Conservation (phyloP, 805 yeast genomes). For the Wickerhamomyces hampshirensis region DNA sequence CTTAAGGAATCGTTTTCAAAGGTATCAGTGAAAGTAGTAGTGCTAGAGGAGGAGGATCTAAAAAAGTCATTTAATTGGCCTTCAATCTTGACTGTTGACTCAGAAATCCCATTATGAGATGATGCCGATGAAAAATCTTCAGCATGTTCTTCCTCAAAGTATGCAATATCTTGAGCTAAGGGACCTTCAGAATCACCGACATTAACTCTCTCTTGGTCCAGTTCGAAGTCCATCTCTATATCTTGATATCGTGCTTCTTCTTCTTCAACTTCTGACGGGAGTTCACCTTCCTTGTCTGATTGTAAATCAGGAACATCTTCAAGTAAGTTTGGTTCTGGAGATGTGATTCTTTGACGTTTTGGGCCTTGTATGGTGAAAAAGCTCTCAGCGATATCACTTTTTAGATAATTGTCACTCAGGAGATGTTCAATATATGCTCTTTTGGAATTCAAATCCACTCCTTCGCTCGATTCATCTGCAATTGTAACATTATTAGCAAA, state of each 20-base stretch:
- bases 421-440: constrained; percentile 16
- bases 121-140: constrained; percentile 12
- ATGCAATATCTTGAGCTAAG: constrained; percentile 7
- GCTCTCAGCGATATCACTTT: constrained; percentile 13
- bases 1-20: constrained; percentile 26
- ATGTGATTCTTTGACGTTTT: constrained; percentile 20
- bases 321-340: constrained; percentile 9
- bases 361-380: constrained; percentile 8
- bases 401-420: constrained; percentile 14
- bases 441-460: constrained; percentile 14
- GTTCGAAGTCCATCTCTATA: constrained; percentile 26
- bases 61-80: constrained; percentile 5
- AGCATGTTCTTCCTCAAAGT: constrained; percentile 21
- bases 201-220: constrained; percentile 22
- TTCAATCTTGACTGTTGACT: constrained; percentile 45
- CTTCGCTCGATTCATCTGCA: neutral
- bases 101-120: constrained; percentile 33
- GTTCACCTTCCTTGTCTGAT: constrained; percentile 5
- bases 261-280: neutral
- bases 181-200: constrained; percentile 7
- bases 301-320: constrained; percentile 19
- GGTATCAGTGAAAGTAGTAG: constrained; percentile 33
- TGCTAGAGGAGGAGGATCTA: too few relatives aligned
- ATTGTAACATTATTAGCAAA: constrained; percentile 13
- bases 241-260: constrained; percentile 11